Evolutionary conservation across 2,329 filamentous ascomycete species (phyloP).

Genomic region (Dactylonectria estremocensis): DNA sequence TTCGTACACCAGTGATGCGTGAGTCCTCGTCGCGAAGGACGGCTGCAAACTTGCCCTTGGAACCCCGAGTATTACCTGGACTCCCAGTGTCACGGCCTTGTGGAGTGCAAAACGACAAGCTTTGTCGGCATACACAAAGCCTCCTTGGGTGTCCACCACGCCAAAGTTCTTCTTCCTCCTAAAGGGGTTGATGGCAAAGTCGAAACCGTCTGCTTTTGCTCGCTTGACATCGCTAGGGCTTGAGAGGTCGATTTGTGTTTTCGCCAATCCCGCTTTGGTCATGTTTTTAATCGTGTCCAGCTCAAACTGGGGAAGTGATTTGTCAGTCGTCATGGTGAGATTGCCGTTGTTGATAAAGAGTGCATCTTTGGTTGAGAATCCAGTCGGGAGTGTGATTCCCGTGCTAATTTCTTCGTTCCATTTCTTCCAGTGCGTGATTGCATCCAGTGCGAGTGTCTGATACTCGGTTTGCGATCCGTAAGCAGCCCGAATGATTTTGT

Average conservation of each 20-base stretch:
- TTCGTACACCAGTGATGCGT: slow-evolving; percentile 55
- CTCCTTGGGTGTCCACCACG: slow-evolving; percentile 62
- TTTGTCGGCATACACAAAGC: slow-evolving; percentile 61
- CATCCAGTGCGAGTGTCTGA: slow-evolving; percentile 18
- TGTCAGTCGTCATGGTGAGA: slow-evolving; percentile 9
- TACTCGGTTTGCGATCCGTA: slow-evolving; percentile 21
- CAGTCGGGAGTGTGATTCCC: slow-evolving; percentile 7
- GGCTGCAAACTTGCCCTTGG: slow-evolving; percentile 50
- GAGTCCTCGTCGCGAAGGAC: slow-evolving; percentile 40
- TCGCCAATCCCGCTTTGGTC: slow-evolving; percentile 5
- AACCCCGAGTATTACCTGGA: slow-evolving; percentile 57
- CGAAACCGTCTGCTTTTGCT: slow-evolving; percentile 49
- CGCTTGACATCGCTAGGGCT: slow-evolving; percentile 39
- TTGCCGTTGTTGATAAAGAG: slow-evolving; percentile 27
- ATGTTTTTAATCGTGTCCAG: slow-evolving; percentile 19
- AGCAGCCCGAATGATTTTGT: slow-evolving; percentile 23
- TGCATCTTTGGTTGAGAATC: slow-evolving; percentile 3
- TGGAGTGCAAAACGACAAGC: slow-evolving; percentile 62
- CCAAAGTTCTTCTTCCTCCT: slow-evolving; percentile 51
- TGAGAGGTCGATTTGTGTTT: slow-evolving; percentile 10
- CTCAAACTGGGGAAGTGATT: slow-evolving; percentile 14
- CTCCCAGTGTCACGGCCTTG: slow-evolving; percentile 58
- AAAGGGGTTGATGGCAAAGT: slow-evolving; percentile 58
- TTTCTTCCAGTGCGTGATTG: slow-evolving; percentile 19
- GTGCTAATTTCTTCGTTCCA: slow-evolving; percentile 18